Evolutionary conservation across 768 basidiomycete genomes (phyloP), one percentile per base, ranked within the genome.

Genomic region (Sarcodon sp.): DNA sequence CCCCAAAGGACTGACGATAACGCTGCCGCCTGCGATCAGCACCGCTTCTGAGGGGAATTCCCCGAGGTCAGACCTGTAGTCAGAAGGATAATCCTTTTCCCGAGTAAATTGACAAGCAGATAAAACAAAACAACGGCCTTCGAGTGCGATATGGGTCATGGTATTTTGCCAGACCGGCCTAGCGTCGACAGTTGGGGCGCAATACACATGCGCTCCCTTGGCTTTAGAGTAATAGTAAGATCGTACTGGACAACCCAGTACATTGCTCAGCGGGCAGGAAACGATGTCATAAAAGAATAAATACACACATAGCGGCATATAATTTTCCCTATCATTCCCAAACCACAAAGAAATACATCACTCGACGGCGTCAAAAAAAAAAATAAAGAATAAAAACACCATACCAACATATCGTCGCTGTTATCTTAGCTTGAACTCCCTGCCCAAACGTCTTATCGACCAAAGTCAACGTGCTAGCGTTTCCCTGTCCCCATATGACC

Each of bases 51-150:
- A 51, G 7, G 70, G 67, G 43, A 59, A 55, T n/a, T 51, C 60
- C 16, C 59, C 61, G 4, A 75, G 68, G 31, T 75, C 58, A 41
- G 21, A 27, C 21, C 21, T 27, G 51, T 78, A 72, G 35, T 64
- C 65, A 1, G 59, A 57, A 0, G 78, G 76, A 48, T 71, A 80
- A 55, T 80, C 72, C 57, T 68, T 67, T 52, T 72, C 73, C 49
- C 71, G 67, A 0, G 76, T 69, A 55, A 69, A 80, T 54, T 80
- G 77, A 47, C 75, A 80, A 3, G 77, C 79, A 11, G 75, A 70
- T 21, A 83, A 64, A 45, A 83, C 82, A 59, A 81, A 80, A 61
- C 79, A 80, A 21, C 82, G 71, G 8, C 82, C 82, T 57, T 83
- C 81, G 34, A 77, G 61, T 0, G 81, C 80, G 44, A 83, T 77